Base-by-base conservation (phyloP, 2,329 filamentous ascomycete genomes). In the Emericellopsis cladophorae region DNA sequence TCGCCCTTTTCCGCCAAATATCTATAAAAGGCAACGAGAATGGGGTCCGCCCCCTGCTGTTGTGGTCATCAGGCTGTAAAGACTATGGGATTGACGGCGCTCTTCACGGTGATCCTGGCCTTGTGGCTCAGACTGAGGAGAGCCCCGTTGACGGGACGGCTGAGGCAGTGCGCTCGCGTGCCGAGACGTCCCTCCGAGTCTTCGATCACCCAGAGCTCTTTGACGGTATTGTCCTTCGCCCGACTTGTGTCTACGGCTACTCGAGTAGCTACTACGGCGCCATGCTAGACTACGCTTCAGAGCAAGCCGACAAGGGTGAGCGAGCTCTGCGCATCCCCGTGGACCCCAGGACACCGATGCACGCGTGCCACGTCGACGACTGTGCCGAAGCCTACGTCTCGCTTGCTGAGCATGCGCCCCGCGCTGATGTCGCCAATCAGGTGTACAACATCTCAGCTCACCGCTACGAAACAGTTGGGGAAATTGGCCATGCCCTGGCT, bases 41-140 rank as follows among this genome's bases (percentile, higher is more conserved):
- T 5, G 60, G 59, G 7, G 50, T 60, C 2, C 52, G 53, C 15
- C 62, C 67, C 0, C 49, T 71, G 1, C 60, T 71, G 5, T 56
- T 72, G 3, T 63, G 63, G 49, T 65, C 60, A 9, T 67, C 63
- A 3, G 68, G 68, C 0, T 71, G 67, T 50, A 72, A 72, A 43
- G 68, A 72, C 49, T 72, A 71, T 44, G 67, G 68, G 2, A 53
- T 46, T 5, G 52, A 54, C 7, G 18, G 26, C 26, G 33, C 47
- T 37, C 37, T 62, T 46, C 57, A 66, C 38, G 59, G 59, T 2
- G 51, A 57, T 0, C 45, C 55, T 0, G 51, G 44, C 1, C 54
- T 70, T 4, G 45, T 47, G 7, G 60, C 65, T 8, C 67, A 71
- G 36, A 62, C 59, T 0, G 67, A 72, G 46, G 47, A 54, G 0